Percentiles rank a stretch among this genome's conserved stretches.
Evolutionary conservation across 805 yeast species (phyloP).

Genomic region (Novakomyces olei): DNA sequence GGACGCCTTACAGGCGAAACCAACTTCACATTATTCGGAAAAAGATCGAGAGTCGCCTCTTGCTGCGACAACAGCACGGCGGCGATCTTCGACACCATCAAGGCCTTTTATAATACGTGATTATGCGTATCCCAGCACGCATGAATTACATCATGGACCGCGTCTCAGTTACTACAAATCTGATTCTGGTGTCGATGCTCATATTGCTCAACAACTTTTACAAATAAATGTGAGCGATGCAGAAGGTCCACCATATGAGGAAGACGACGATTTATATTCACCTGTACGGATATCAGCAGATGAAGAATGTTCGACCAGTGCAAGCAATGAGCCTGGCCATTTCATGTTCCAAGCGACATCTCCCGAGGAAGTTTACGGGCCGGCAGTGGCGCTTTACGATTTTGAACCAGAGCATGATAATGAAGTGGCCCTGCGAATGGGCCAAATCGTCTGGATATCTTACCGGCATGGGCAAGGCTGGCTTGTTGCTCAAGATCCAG

Average conservation of each 20-base stretch:
- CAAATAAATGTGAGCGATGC: background rate
- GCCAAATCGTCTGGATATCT: conserved; percentile 65
- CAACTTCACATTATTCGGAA: no score
- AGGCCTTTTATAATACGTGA: conserved; percentile 1
- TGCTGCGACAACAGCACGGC: no score
- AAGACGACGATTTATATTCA: background rate
- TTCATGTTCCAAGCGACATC: background rate
- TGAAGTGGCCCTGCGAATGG: conserved; percentile 55
- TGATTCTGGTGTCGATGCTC: background rate
- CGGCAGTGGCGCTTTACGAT: conserved; percentile 74
- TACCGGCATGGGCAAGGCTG: conserved; percentile 96
- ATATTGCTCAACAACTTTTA: background rate
- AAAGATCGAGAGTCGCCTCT: no score
- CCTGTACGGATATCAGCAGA: no score
- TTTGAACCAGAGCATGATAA: conserved; percentile 87
- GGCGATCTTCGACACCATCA: no score
- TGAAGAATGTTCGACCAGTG: no score
- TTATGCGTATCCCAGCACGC: background rate
- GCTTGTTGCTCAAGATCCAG: conserved; percentile 74
- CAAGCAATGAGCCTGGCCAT: background rate
- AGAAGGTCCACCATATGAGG: background rate
- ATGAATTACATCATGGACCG: background rate
- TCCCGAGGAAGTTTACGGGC: conserved; percentile 25
- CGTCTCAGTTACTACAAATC: no score
- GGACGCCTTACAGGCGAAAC: no score